These are phyloP conservation scores for Chlamydomonas sphaeroides DNA, from an alignment of 139 green algal species.

Conservation along the genomic window DNA sequence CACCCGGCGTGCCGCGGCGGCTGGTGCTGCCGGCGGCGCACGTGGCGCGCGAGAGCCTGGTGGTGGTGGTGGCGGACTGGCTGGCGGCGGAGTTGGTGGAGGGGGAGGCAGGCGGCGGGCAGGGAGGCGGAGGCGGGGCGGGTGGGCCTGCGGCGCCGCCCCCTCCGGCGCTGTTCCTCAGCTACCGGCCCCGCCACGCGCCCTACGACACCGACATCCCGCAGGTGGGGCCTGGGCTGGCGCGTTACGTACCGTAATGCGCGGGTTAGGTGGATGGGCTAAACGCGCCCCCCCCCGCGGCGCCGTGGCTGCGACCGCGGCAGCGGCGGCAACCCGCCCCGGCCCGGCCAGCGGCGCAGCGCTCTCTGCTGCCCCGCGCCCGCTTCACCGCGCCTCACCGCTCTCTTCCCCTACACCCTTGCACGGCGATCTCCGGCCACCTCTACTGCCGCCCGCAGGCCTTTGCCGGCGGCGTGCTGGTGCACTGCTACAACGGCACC, in stretches of 20 bases:
- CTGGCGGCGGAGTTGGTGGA: not conserved
- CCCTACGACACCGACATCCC: constrained; percentile 29
- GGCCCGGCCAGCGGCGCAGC: too few species aligned
- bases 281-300: too few species aligned
- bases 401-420: too few species aligned
- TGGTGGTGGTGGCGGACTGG: constrained; percentile 5
- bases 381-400: too few species aligned
- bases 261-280: too few species aligned
- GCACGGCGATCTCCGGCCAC: too few species aligned
- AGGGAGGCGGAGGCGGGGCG: not conserved
- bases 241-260: too few species aligned
- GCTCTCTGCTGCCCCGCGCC: too few species aligned
- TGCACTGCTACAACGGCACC: constrained; percentile 6
- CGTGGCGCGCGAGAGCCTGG: not conserved
- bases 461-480: constrained; percentile 1
- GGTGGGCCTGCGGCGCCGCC: not conserved
- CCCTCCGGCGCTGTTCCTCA: constrained; percentile 13
- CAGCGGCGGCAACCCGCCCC: too few species aligned
- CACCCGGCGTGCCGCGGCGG: not conserved
- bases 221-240: not conserved
- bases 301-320: too few species aligned
- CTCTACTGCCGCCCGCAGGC: not conserved
- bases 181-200: not conserved
- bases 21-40: constrained; percentile 12
- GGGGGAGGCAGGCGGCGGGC: not conserved